Evolutionary conservation across 345 rosid genomes (phyloP).

Genomic region (Viola odorata): DNA sequence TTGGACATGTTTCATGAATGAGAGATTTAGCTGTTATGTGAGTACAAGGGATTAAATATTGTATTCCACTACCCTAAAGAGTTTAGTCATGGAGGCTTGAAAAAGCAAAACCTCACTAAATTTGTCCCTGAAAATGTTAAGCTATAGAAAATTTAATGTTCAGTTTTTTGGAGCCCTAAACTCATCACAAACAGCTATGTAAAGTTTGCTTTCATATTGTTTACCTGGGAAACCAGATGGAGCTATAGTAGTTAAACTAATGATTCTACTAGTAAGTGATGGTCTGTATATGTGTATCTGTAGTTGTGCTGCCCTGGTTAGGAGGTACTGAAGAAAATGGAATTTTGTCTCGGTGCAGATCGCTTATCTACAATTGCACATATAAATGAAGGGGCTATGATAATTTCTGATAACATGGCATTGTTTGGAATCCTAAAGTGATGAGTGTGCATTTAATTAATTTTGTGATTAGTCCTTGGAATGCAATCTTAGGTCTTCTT

Average conservation of each 20-base stretch:
- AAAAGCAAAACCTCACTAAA: no score
- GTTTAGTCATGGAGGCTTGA: no score
- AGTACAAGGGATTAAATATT: not conserved
- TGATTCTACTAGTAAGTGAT: no score
- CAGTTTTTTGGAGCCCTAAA: no score
- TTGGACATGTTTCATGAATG: not conserved
- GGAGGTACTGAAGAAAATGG: constrained; percentile 1
- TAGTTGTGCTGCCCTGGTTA: not conserved
- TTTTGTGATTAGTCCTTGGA: not conserved
- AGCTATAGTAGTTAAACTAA: no score
- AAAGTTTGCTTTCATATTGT: no score
- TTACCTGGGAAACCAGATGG: no score
- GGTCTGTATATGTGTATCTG: not conserved
- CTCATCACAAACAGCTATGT: no score
- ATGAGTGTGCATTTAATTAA: not conserved
- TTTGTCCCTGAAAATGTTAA: no score
- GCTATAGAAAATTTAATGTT: no score
- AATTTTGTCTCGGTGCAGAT: not conserved
- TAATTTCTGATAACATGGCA: not conserved
- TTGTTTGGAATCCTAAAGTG: not conserved
- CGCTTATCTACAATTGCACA: not conserved
- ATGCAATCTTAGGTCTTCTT: not conserved
- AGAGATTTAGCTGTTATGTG: not conserved
- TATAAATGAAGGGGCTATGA: not conserved
- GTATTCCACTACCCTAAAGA: not conserved